Percentiles rank a stretch among this genome's conserved stretches.
phyloP scores from a whole-genome alignment of 2,329 filamentous ascomycete genomes.

The Leptosphaerulina australis region DNA sequence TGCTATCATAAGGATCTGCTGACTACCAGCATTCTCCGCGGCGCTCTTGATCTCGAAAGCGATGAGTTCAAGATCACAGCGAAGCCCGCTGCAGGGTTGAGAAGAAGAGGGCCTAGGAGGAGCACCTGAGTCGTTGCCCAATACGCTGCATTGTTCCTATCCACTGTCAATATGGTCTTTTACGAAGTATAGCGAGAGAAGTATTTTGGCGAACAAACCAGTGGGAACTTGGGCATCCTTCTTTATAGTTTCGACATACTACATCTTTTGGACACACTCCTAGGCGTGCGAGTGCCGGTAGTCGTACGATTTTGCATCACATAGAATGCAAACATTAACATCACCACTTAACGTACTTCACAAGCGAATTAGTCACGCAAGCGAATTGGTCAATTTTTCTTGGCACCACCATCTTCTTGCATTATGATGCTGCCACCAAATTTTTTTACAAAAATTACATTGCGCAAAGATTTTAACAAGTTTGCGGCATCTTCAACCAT shows the following conservation, averaged over 20 bases:
- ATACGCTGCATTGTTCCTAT: not conserved
- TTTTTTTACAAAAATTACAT: too few relatives aligned
- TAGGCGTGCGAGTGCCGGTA: not conserved
- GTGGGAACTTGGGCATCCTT: not conserved
- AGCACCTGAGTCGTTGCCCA: constrained; percentile 11
- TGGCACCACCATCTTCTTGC: too few relatives aligned
- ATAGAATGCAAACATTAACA: not conserved
- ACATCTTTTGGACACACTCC: not conserved
- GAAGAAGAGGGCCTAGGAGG: constrained; percentile 26
- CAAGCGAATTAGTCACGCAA: too few relatives aligned
- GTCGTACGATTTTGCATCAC: not conserved
- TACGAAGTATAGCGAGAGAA: constrained; percentile 18
- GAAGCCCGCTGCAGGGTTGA: constrained; percentile 7
- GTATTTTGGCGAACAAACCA: not conserved
- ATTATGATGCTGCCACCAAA: too few relatives aligned
- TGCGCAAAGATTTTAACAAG: too few relatives aligned
- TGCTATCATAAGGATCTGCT: constrained; percentile 55
- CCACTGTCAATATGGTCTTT: not conserved
- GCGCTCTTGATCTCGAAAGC: constrained; percentile 47
- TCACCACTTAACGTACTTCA: too few relatives aligned
- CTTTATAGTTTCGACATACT: not conserved
- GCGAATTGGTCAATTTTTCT: too few relatives aligned
- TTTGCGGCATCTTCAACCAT: too few relatives aligned
- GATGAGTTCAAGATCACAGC: constrained; percentile 48
- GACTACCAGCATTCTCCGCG: constrained; percentile 52